A percentile compares a stretch with the other conserved stretches of the same genome.
Evolutionary conservation across 2,329 filamentous ascomycete genomes (phyloP).

Genomic region (Colletotrichum sp.): DNA sequence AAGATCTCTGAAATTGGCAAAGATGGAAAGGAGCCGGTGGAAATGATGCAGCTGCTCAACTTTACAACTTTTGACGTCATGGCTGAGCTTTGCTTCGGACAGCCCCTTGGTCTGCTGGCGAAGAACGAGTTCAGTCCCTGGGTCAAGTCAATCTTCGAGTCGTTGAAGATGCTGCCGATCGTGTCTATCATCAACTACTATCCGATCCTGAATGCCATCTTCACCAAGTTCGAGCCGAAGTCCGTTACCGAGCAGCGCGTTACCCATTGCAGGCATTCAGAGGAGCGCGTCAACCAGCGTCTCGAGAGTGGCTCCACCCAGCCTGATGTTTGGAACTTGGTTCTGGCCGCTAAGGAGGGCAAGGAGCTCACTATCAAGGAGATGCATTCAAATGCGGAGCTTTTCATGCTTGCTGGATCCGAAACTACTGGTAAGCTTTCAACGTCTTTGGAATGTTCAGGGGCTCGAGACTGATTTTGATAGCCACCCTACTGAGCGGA

Average conservation of each 20-base stretch:
- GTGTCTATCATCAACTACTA: constrained; percentile 29
- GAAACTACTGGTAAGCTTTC: constrained; percentile 34
- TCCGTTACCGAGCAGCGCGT: constrained; percentile 24
- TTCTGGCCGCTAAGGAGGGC: constrained; percentile 23
- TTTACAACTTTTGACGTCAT: constrained; percentile 27
- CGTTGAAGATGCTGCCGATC: constrained; percentile 27
- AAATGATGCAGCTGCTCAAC: constrained; percentile 24
- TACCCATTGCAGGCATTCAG: constrained; percentile 24
- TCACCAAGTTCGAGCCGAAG: constrained; percentile 26
- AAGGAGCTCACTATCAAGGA: constrained; percentile 10
- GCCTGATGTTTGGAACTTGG: constrained; percentile 30
- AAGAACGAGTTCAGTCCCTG: constrained; percentile 25
- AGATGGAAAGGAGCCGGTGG: constrained; percentile 13
- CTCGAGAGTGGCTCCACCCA: constrained; percentile 27
- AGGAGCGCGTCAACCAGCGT: constrained; percentile 32
- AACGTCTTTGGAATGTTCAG: constrained; percentile 9
- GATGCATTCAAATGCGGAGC: constrained; percentile 19
- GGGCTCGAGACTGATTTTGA: constrained; percentile 6
- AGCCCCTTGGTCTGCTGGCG: constrained; percentile 21
- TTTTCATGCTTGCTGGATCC: constrained; percentile 33
- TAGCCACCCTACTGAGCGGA: constrained; percentile 34
- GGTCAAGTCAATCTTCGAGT: constrained; percentile 25
- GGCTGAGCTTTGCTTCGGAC: constrained; percentile 26
- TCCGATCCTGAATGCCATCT: constrained; percentile 24
- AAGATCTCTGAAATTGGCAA: constrained; percentile 36